Conservation (phyloP, 192 early-diverging fungal species). For the Coemansia sp. region DNA sequence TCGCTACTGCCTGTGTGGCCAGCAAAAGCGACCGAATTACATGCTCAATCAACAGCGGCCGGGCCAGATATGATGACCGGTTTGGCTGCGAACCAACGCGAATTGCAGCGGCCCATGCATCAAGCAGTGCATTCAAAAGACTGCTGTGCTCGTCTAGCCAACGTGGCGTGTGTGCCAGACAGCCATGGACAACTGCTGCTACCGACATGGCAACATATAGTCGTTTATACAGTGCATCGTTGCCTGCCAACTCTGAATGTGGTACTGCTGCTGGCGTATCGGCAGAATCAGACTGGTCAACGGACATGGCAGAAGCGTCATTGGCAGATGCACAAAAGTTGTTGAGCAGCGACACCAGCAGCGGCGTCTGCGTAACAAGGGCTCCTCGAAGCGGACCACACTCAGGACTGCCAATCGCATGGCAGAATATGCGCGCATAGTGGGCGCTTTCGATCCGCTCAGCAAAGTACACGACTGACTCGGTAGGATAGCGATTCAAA, state of each 20-base stretch:
- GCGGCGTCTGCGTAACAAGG: constrained; percentile 59
- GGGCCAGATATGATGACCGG: constrained; percentile 30
- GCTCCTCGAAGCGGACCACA: constrained; percentile 62
- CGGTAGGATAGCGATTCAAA: constrained; percentile 83
- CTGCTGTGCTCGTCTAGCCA: constrained; percentile 41
- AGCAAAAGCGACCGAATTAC: constrained; percentile 35
- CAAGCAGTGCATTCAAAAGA: constrained; percentile 30
- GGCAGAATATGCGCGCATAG: constrained; percentile 66
- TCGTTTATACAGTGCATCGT: constrained; percentile 18
- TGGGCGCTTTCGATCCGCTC: constrained; percentile 63
- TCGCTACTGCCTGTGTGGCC: constrained; percentile 32
- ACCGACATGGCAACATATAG: constrained; percentile 35
- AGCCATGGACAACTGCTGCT: constrained; percentile 20
- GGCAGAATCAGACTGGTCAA: constrained; percentile 1
- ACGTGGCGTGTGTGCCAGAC: constrained; percentile 25
- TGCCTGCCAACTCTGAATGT: neutral
- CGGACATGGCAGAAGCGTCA: constrained; percentile 13
- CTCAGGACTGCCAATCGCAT: constrained; percentile 38
- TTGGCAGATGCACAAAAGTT: constrained; percentile 17
- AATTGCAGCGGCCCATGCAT: constrained; percentile 19
- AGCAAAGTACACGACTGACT: constrained; percentile 83
- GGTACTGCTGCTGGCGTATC: neutral
- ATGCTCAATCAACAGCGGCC: constrained; percentile 33
- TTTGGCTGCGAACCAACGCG: constrained; percentile 8
- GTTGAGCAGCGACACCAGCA: constrained; percentile 56